Conservation (phyloP, 2,329 filamentous ascomycete species). For the Mycosphaerella sp. region DNA sequence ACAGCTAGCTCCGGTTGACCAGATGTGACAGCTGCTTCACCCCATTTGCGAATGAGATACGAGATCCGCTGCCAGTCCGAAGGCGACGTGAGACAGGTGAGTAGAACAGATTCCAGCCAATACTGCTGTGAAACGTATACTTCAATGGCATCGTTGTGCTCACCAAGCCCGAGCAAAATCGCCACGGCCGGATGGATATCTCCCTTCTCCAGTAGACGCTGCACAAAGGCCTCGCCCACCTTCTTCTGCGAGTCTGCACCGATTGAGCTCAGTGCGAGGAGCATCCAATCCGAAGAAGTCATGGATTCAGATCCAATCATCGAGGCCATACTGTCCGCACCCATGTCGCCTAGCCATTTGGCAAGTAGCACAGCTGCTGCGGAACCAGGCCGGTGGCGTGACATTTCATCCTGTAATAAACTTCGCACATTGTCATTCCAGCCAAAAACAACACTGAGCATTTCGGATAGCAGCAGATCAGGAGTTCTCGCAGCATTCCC, state of each 20-base stretch:
- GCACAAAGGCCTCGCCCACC: conserved; percentile 82
- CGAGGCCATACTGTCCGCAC: conserved; percentile 72
- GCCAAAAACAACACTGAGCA: conserved; percentile 90
- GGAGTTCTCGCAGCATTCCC: conserved; percentile 41
- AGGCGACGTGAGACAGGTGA: conserved; percentile 77
- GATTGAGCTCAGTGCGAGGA: conserved; percentile 84
- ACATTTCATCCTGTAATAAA: conserved; percentile 77
- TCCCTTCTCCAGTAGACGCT: conserved; percentile 79
- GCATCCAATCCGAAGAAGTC: conserved; percentile 94
- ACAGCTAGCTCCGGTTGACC: conserved; percentile 87
- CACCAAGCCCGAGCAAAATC: conserved; percentile 85
- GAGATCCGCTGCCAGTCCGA: conserved; percentile 86
- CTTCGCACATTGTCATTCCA: conserved; percentile 82
- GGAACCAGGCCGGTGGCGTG: conserved; percentile 65
- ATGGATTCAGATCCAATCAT: conserved; percentile 73
- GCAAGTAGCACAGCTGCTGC: conserved; percentile 74
- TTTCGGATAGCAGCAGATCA: conserved; percentile 78
- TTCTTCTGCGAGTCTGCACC: conserved; percentile 73
- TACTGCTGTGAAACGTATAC: conserved; percentile 88
- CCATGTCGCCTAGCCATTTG: conserved; percentile 87
- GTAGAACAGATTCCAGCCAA: conserved; percentile 86
- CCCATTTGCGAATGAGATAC: conserved; percentile 87
- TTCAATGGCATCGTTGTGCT: conserved; percentile 90
- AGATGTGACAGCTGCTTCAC: conserved; percentile 80
- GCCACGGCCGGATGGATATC: conserved; percentile 90